Percentiles rank a stretch among this genome's conserved stretches.
Conservation (phyloP, 2,329 filamentous ascomycete species). For the Paecilomyces dactylethromorphus region DNA sequence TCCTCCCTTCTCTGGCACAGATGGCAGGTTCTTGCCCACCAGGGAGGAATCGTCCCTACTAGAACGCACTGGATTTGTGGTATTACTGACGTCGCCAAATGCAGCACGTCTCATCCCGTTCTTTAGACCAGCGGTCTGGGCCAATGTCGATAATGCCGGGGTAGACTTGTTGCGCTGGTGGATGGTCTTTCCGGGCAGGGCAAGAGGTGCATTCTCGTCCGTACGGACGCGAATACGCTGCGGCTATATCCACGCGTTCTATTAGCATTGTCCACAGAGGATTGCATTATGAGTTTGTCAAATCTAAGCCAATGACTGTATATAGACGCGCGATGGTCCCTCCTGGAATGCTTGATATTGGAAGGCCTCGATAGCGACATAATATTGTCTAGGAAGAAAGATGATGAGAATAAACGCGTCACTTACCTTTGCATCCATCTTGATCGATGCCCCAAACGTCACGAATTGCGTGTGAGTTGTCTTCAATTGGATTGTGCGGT, state of each 20-base stretch:
- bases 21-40: conserved; percentile 38
- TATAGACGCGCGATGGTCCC: conserved; percentile 4
- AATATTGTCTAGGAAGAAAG: neutral
- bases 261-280: neutral
- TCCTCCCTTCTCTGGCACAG: conserved; percentile 22
- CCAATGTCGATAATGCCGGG: conserved; percentile 51
- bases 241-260: conserved; percentile 47
- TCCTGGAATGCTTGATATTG: neutral
- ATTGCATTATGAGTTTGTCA: neutral
- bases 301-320: neutral
- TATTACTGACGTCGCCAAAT: conserved; percentile 79
- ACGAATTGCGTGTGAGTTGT: neutral
- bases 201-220: conserved; percentile 63
- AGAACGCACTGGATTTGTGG: conserved; percentile 30
- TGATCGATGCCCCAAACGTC: neutral
- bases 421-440: conserved; percentile 18
- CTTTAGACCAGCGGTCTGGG: conserved; percentile 53
- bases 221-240: conserved; percentile 59
- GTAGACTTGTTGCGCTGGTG: conserved; percentile 80
- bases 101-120: conserved; percentile 66
- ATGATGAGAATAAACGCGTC: neutral
- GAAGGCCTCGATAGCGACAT: neutral
- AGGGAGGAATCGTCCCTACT: conserved; percentile 53
- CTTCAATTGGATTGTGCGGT: neutral
- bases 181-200: conserved; percentile 48